Conservation (phyloP, 768 basidiomycete species). For the Naganishia vaughanmartiniae region DNA sequence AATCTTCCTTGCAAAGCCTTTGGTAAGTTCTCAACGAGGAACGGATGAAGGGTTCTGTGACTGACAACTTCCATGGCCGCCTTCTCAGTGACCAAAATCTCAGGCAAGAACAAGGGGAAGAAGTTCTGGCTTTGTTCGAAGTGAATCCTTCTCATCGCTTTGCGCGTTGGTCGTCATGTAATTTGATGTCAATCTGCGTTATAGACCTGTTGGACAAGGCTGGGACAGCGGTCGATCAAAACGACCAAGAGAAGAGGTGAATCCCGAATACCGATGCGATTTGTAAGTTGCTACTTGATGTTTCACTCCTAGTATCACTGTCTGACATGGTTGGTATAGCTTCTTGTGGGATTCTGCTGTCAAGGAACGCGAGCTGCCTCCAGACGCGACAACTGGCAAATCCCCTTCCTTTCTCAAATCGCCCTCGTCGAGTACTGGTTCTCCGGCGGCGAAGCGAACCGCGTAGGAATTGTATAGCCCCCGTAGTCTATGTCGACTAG, state of each 20-base stretch:
- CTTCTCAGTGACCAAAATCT: constrained; percentile 46
- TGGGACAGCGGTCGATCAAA: constrained; percentile 49
- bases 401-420: background rate
- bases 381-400: background rate
- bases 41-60: background rate
- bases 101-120: constrained; percentile 51
- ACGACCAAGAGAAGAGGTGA: constrained; percentile 48
- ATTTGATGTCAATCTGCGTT: background rate
- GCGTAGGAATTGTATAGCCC: background rate
- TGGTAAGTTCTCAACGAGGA: constrained; percentile 34
- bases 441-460: background rate
- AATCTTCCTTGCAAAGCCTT: constrained; percentile 49
- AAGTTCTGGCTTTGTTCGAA: constrained; percentile 52
- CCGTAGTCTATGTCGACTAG: background rate
- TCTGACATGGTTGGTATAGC: constrained; percentile 32
- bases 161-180: background rate
- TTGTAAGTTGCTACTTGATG: constrained; percentile 41
- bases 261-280: constrained; percentile 49
- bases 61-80: background rate
- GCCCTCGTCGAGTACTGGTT: background rate
- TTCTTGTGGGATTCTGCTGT: constrained; percentile 50
- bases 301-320: background rate
- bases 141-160: constrained; percentile 33
- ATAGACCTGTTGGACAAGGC: constrained; percentile 49
- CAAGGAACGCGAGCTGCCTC: constrained; percentile 23